Evolutionary conservation across 495 filamentous ascomycete genomes (phyloP).

Genomic region (Massariosphaeria phaeospora): DNA sequence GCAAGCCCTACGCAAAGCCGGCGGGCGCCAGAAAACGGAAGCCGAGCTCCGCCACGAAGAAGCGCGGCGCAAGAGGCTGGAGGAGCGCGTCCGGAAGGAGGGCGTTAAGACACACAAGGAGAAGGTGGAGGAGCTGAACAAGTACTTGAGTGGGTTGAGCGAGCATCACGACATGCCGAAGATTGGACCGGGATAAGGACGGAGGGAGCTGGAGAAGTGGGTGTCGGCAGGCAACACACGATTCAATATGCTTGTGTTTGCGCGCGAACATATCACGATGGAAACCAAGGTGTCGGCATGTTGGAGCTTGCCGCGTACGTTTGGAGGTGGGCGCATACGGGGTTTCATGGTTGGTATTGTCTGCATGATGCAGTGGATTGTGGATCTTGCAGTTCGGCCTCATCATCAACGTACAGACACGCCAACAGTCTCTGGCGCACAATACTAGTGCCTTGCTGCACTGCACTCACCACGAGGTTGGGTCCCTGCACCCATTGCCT

Average conservation of each 20-base stretch:
- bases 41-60: conserved; percentile 79
- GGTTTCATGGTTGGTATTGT: too few species aligned
- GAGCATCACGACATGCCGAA: conserved; percentile 88
- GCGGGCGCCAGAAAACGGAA: conserved; percentile 64
- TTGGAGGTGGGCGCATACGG: too few species aligned
- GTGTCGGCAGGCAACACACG: not conserved
- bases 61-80: conserved; percentile 64
- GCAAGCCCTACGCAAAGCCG: conserved; percentile 12
- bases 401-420: too few species aligned
- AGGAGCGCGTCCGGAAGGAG: conserved; percentile 73
- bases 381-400: too few species aligned
- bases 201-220: not conserved
- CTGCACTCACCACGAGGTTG: too few species aligned
- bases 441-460: too few species aligned
- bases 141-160: conserved; percentile 82
- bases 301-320: too few species aligned
- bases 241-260: not conserved
- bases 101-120: conserved; percentile 95
- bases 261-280: not conserved
- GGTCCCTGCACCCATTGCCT: too few species aligned
- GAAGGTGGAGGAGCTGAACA: conserved; percentile 91
- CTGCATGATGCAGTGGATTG: too few species aligned
- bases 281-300: not conserved
- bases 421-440: too few species aligned
- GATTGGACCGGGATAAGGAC: conserved; percentile 37